A percentile compares a stretch with the other conserved stretches of the same genome.
These are phyloP conservation scores for Hirschioporus abietinus DNA, from an alignment of 768 basidiomycete genomes.

Conservation along the genomic window DNA sequence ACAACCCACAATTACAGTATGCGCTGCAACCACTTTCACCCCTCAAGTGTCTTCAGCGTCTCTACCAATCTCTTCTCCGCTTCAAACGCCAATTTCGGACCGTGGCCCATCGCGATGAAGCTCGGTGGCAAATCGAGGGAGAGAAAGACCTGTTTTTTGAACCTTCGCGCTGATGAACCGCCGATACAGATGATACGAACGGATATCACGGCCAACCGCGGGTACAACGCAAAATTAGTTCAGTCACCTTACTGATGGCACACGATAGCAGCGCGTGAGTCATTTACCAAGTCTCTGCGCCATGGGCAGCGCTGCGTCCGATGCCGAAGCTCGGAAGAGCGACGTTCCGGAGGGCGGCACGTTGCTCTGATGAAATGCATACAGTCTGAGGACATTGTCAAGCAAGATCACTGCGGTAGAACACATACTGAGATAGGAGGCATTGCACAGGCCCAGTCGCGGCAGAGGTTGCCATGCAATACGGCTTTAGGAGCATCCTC, in stretches of 20 bases:
- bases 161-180: slow-evolving; percentile 49
- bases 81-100: slow-evolving; percentile 42
- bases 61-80: slow-evolving; percentile 59
- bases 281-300: slow-evolving; percentile 72
- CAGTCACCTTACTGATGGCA: slow-evolving; percentile 11
- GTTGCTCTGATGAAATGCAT: slow-evolving; percentile 13
- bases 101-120: slow-evolving; percentile 39
- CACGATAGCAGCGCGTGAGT: slow-evolving; percentile 11
- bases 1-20: slow-evolving; percentile 3
- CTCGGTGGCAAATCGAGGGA: slow-evolving; percentile 53
- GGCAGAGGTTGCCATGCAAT: slow-evolving; percentile 50
- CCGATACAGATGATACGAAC: slow-evolving; percentile 3
- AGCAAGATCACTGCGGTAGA: neutral
- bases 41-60: slow-evolving; percentile 27
- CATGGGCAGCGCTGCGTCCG: slow-evolving; percentile 67
- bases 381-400: slow-evolving; percentile 5
- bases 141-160: slow-evolving; percentile 65
- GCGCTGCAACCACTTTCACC: slow-evolving; percentile 1
- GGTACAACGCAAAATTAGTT: neutral
- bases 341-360: slow-evolving; percentile 47
- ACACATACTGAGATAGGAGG: slow-evolving; percentile 40
- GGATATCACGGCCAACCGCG: slow-evolving; percentile 8
- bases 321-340: slow-evolving; percentile 55
- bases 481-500: slow-evolving; percentile 32
- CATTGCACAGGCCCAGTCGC: slow-evolving; percentile 85